A percentile compares a stretch with the other conserved stretches of the same genome.
These are phyloP conservation scores for Talaromyces stipitatus DNA, from an alignment of 495 filamentous ascomycete genomes.

Conservation along the genomic window DNA sequence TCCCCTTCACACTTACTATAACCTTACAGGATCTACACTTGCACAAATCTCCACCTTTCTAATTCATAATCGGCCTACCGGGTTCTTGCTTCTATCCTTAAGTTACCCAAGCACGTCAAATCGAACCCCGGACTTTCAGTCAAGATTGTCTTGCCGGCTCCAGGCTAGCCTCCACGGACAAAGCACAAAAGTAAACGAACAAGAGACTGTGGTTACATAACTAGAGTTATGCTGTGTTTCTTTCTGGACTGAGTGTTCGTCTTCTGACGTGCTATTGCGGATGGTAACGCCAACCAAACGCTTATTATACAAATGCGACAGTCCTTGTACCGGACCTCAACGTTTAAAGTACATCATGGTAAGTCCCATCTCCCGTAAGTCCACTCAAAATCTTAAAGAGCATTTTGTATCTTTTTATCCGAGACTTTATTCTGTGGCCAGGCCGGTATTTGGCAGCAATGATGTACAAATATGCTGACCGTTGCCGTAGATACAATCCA, in stretches of 20 bases:
- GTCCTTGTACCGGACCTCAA: neutral
- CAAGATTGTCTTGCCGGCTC: neutral
- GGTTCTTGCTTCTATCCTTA: neutral
- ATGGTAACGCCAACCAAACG: neutral
- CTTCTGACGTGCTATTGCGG: neutral
- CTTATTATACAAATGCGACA: slow-evolving; percentile 1
- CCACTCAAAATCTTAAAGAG: neutral
- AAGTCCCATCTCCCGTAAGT: neutral
- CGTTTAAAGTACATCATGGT: neutral
- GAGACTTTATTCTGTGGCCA: neutral
- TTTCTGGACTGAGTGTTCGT: neutral
- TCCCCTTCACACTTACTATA: neutral
- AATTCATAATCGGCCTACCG: neutral
- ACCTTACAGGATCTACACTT: neutral
- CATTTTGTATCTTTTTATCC: neutral
- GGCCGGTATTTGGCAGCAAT: slow-evolving; percentile 3
- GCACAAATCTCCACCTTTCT: neutral
- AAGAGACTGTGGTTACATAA: neutral
- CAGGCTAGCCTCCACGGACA: neutral
- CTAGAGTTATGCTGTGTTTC: neutral
- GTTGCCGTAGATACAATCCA: slow-evolving; percentile 7
- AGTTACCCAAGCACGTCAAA: neutral
- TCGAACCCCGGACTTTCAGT: neutral
- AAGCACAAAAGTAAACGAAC: neutral
- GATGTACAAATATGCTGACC: slow-evolving; percentile 6